Evolutionary conservation across 345 rosid genomes (phyloP), one percentile per base, ranked within the genome.

Genomic region (Arabidopsis arenosa): DNA sequence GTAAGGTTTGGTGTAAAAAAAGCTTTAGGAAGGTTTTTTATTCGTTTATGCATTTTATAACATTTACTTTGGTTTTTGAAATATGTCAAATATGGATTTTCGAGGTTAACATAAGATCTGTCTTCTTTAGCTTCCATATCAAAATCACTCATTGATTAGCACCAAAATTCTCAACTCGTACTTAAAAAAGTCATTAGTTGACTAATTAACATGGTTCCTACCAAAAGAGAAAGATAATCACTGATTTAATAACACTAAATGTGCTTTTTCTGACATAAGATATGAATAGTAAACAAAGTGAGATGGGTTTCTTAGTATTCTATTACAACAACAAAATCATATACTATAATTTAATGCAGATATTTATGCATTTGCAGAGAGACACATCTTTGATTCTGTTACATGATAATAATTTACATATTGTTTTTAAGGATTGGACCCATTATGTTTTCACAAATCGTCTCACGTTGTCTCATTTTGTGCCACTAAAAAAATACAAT

Each of bases 401-500:
- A 56, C 41, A 48, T 26, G 49, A 64, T 70, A 55, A 48, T 26
- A 59, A 71, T 70, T 30, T 55, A 17, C 5, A 33, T 54, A n/a
- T 43, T 11, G 18, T 36, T 54, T 51, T 17, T 17, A 32, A 12
- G 15, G 44, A 63, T 23, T 64, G 76, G 80, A 57, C 80, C 80
- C 76, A 71, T 48, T 4, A 71, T 64, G 66, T 76, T 65, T 65
- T 63, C 44, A 1, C 67, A 64, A 23, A 71, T 71, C 76, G 76
- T 77, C 76, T 77, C 61, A 77, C 76, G 76, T 77, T 77, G 80
- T 77, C 51, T 57, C 55, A 57, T 64, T 77, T 37, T 64, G 76
- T 77, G 14, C 80, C 80, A 77, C 73, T 47, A 71, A 32, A 71
- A 43, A 77, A 13, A 71, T 63, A 77, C 66, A 36, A 63, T 77